Conservation (phyloP, 1,139 yeast species). For the Yamadazyma blattariae region DNA sequence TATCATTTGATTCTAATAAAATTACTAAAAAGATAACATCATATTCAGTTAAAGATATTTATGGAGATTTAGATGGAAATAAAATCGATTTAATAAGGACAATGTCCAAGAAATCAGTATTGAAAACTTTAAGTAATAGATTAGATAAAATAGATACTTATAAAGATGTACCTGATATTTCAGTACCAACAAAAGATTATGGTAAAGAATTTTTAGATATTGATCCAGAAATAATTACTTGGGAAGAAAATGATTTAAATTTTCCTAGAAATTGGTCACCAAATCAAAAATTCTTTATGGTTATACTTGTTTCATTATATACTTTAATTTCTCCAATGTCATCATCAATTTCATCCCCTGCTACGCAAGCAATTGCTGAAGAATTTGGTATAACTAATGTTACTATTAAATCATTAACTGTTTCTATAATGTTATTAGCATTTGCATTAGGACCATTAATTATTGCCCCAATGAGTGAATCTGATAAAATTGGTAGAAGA, state of each 20-base stretch:
- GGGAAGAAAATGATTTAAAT: constrained; percentile 61
- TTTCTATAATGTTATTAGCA: constrained; percentile 58
- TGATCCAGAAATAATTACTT: constrained; percentile 64
- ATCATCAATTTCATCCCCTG: constrained; percentile 60
- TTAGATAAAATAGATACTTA: constrained; percentile 18
- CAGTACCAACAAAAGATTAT: constrained; percentile 41
- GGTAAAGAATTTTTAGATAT: constrained; percentile 49
- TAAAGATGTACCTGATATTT: constrained; percentile 28
- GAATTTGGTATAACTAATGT: constrained; percentile 37
- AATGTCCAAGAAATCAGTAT: constrained; percentile 33
- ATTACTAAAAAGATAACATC: constrained; percentile 15
- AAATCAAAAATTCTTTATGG: constrained; percentile 38
- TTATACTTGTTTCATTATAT: constrained; percentile 49
- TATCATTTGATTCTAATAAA: constrained; percentile 14
- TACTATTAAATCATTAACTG: constrained; percentile 46
- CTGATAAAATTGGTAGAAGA: constrained; percentile 48
- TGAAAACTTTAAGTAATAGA: constrained; percentile 22
- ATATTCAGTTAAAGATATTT: constrained; percentile 33
- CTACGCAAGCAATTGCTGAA: constrained; percentile 43
- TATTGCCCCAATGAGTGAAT: constrained; percentile 60
- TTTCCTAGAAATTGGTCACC: constrained; percentile 61
- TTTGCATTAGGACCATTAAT: constrained; percentile 64
- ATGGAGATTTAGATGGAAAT: constrained; percentile 29
- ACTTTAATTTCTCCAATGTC: constrained; percentile 59
- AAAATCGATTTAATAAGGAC: constrained; percentile 30